phyloP scores from a whole-genome alignment of 2,329 filamentous ascomycete genomes.

The Fusarium cicatricum region DNA sequence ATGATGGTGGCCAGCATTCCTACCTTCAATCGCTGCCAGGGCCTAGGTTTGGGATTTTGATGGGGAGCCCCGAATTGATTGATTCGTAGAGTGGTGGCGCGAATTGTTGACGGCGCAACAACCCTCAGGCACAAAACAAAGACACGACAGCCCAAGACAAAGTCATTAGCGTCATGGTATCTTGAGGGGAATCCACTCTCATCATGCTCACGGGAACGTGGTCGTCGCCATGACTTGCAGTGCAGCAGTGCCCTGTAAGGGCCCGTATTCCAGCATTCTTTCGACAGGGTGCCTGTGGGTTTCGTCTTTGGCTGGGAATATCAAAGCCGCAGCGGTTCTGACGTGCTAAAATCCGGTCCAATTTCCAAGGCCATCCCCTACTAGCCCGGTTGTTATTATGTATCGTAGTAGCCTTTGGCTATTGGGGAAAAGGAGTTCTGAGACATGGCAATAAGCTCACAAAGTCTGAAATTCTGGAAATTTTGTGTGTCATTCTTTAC shows the following conservation, averaged over 20 bases:
- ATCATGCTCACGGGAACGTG: constrained; percentile 29
- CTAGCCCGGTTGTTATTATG: too few species aligned
- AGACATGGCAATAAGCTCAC: constrained; percentile 30
- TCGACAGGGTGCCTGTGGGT: constrained; percentile 25
- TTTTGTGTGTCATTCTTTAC: constrained; percentile 31
- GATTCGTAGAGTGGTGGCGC: constrained; percentile 26
- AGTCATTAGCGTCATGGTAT: constrained; percentile 29
- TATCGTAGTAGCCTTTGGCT: constrained; percentile 23
- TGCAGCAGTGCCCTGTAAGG: constrained; percentile 22
- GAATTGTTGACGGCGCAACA: constrained; percentile 6
- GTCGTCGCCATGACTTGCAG: constrained; percentile 40
- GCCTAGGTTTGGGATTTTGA: not conserved
- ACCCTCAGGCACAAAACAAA: constrained; percentile 8
- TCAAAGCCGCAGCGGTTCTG: constrained; percentile 24
- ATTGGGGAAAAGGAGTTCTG: constrained; percentile 29
- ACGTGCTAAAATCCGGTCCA: constrained; percentile 26
- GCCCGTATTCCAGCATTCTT: constrained; percentile 13
- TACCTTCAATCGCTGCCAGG: constrained; percentile 11
- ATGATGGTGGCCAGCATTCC: constrained; percentile 30
- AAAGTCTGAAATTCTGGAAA: constrained; percentile 17
- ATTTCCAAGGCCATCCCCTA: too few species aligned
- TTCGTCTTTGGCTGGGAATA: constrained; percentile 22
- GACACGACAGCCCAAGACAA: constrained; percentile 9
- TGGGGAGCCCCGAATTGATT: constrained; percentile 5
- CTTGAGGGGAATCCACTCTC: constrained; percentile 10